Base-by-base conservation (phyloP, 257 asterid species). In the Osmanthus fragrans region DNA sequence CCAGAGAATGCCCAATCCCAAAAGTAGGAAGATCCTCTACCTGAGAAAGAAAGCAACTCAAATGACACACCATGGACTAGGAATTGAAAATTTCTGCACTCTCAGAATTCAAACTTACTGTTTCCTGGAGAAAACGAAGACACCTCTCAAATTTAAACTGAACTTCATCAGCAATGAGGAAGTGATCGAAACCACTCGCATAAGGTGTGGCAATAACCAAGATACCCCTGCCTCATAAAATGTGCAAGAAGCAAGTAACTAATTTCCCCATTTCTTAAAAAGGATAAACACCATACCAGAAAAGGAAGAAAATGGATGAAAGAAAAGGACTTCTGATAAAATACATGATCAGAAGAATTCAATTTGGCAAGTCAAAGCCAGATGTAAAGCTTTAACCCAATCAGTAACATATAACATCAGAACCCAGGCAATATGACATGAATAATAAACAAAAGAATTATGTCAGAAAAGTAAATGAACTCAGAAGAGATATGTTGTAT, bases 151-250 rank as follows among this genome's bases (percentile, higher is more conserved):
- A 92, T 86, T 91, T 94, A 73, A 94, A 91, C 81, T 94, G 97
- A 82, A 84, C 97, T 87, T 94, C 98, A 84, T 92, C 97, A 51
- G 98, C 97, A 79, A 94, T 94, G 81, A 86, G 89, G 87, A 92
- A 92, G 90, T 94, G 92, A 78, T 94, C 97, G 84, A 94, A 92
- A 70, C 98, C 97, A 82, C 98, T 92, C 74, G 98, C 93, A 88
- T 88, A 94, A 77, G 98, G 98, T 27, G 97, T 94, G 72, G 97
- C 98, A 81, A 94, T 90, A 77, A 94, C 92, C 88, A 94, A 73
- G 74, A 87, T 72, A 73, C 92, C 98, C 89, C 98, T 94, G 94
- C 73, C 72, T 72, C 88, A 84, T 68, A 79, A 80, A 77, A 74
- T 66, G 82, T 37, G 66, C 68, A 76, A 39, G 37, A 79, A 73